Base-by-base conservation (phyloP, 2,329 filamentous ascomycete genomes). In the Dactylella cylindrospora region DNA sequence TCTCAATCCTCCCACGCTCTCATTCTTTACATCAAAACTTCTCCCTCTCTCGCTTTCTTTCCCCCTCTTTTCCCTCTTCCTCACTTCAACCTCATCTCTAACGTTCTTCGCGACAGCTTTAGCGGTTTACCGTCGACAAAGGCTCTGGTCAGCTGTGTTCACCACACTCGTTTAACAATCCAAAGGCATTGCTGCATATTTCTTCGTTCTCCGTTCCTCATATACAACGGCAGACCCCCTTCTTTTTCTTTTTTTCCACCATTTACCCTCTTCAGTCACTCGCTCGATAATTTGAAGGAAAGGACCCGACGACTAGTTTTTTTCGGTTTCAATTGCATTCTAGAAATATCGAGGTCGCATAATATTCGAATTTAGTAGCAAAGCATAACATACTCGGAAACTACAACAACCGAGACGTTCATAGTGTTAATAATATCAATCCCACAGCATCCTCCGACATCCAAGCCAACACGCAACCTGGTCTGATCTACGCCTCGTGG, bases 111-210 rank as follows among this genome's bases (percentile, higher is more conserved):
- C 29, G 25, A 8, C 40, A 52, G 47, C 46, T 46, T 39, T 23
- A 38, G 32, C 43, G 55, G 49, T 62, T 53, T 44, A n/a, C n/a
- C 36, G 49, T 62, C 57, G 57, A 54, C 57, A 53, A 49, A 53
- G 49, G 57, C 57, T 62, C 57, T 62, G 57, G 57, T 62, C 50
- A 62, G 57, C 57, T 62, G 57, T 62, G 50, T 45, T 53, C 52
- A 62, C 41, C 40, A 61, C 57, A 45, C 49, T 62, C 57, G 49
- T 62, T 61, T 61, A 53, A 26, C 10, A 46, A 15, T 38, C 40
- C 33, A 25, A 44, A 50, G 32, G n/a, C 54, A 45, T 32, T 59
- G 38, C 51, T 54, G 52, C 36, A 44, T 41, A 25, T 36, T 31
- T 26, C 29, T 23, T 38, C 49, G 36, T 31, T 31, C 3, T 6